These are phyloP conservation scores for Corniculantispora saksenae DNA, from an alignment of 2,329 filamentous ascomycete genomes.

Conservation along the genomic window DNA sequence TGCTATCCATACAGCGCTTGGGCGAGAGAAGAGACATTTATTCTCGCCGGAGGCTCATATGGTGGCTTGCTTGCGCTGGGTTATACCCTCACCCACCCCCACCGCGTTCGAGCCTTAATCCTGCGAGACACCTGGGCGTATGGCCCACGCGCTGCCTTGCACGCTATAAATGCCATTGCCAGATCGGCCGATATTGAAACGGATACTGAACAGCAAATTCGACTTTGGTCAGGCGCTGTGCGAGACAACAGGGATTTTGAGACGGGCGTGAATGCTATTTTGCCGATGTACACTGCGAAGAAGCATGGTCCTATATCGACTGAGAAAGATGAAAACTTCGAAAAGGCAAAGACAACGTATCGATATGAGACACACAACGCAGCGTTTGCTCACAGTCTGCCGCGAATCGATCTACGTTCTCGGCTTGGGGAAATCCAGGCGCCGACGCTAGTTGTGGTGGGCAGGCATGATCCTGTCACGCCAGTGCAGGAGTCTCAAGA, in stretches of 20 bases:
- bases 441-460: slow-evolving; percentile 26
- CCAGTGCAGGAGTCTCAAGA: slow-evolving; percentile 26
- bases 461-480: slow-evolving; percentile 26
- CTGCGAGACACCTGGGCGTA: slow-evolving; percentile 27
- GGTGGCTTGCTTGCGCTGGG: slow-evolving; percentile 26
- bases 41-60: slow-evolving; percentile 29
- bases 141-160: slow-evolving; percentile 21
- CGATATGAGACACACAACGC: slow-evolving; percentile 28
- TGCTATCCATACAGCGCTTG: background rate
- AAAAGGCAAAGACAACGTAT: background rate
- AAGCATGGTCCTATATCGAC: background rate
- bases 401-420: slow-evolving; percentile 26
- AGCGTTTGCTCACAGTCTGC: slow-evolving; percentile 26
- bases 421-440: slow-evolving; percentile 22
- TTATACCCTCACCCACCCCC: slow-evolving; percentile 26
- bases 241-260: slow-evolving; percentile 24
- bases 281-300: slow-evolving; percentile 24
- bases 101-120: slow-evolving; percentile 25
- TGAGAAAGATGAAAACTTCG: background rate
- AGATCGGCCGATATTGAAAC: slow-evolving; percentile 21
- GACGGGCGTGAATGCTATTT: slow-evolving; percentile 22
- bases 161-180: slow-evolving; percentile 20
- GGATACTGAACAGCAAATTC: slow-evolving; percentile 24
- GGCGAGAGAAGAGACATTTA: slow-evolving; percentile 24
- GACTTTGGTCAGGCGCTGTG: slow-evolving; percentile 24